Percentiles rank a stretch among this genome's conserved stretches.
Conservation (phyloP, 495 filamentous ascomycete species). For the Penicillium ucsense region DNA sequence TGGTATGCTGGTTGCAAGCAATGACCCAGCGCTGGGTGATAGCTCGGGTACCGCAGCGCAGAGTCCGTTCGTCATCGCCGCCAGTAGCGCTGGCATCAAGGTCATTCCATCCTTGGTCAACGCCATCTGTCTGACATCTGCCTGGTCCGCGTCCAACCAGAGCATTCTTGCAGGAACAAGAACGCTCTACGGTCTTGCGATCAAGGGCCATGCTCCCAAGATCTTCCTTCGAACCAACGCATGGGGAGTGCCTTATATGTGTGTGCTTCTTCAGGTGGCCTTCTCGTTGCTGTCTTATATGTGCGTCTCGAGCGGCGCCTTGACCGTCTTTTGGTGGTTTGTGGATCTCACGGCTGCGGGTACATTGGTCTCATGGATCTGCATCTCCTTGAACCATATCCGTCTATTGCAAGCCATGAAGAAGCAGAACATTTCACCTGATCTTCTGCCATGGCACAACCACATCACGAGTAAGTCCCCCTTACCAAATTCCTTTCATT, state of each 20-base stretch:
- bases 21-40: slow-evolving; percentile 35
- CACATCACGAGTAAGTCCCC: slow-evolving; percentile 14
- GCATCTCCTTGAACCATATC: slow-evolving; percentile 46
- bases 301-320: slow-evolving; percentile 43
- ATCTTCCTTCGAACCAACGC: slow-evolving; percentile 46
- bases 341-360: slow-evolving; percentile 46
- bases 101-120: slow-evolving; percentile 43
- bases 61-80: slow-evolving; percentile 48
- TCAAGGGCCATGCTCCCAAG: slow-evolving; percentile 35
- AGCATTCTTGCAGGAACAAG: slow-evolving; percentile 39
- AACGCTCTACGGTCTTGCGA: slow-evolving; percentile 35
- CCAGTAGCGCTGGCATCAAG: slow-evolving; percentile 28
- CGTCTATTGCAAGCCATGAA: slow-evolving; percentile 44
- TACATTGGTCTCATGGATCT: slow-evolving; percentile 46
- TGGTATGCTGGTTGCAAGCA: slow-evolving; percentile 41
- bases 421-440: slow-evolving; percentile 35
- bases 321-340: slow-evolving; percentile 54
- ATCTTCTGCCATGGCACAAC: slow-evolving; percentile 45
- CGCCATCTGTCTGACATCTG: slow-evolving; percentile 37
- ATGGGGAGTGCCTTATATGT: slow-evolving; percentile 53
- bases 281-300: slow-evolving; percentile 53
- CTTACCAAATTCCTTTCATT: not conserved
- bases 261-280: slow-evolving; percentile 39
- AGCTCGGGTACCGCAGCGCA: slow-evolving; percentile 28
- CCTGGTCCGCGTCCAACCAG: slow-evolving; percentile 42